phyloP scores from a whole-genome alignment of 768 basidiomycete species.

The Boletus insuetus region DNA sequence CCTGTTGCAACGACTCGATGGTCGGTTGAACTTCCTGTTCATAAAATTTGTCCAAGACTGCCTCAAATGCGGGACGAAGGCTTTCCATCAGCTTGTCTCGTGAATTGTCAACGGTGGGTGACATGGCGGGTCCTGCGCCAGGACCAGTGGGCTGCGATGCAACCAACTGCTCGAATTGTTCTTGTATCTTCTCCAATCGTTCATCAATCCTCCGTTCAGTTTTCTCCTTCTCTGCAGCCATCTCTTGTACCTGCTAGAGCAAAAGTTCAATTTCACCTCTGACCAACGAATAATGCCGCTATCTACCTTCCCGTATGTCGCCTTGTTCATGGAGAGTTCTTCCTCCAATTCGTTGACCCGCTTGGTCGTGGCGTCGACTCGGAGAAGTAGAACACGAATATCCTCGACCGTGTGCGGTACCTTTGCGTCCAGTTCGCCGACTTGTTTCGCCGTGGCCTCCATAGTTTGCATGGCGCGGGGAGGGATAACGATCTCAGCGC shows the following conservation, averaged over 20 bases:
- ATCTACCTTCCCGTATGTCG: conserved; percentile 20
- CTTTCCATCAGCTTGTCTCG: conserved; percentile 17
- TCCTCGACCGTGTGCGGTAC: conserved; percentile 25
- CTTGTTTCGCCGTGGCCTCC: conserved; percentile 15
- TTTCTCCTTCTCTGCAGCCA: conserved; percentile 13
- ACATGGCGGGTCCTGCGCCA: background rate
- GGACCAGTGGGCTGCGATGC: conserved; percentile 4
- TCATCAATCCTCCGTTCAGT: conserved; percentile 12
- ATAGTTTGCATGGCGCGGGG: conserved; percentile 12
- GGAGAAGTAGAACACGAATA: conserved; percentile 25
- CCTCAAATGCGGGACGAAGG: conserved; percentile 20
- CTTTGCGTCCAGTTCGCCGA: conserved; percentile 21
- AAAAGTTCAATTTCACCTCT: conserved; percentile 1
- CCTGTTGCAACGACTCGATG: conserved; percentile 10
- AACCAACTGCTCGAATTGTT: conserved; percentile 16
- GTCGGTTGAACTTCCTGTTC: conserved; percentile 21
- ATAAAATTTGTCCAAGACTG: conserved; percentile 22
- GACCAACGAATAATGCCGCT: background rate
- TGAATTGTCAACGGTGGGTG: background rate
- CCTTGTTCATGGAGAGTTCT: conserved; percentile 18
- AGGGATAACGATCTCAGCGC: conserved; percentile 22
- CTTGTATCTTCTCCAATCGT: conserved; percentile 14
- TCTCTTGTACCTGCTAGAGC: conserved; percentile 15
- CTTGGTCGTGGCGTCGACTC: conserved; percentile 19
- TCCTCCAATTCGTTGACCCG: conserved; percentile 21